Conservation (phyloP, 148 eudicot genomes). For the Camellia japonica region DNA sequence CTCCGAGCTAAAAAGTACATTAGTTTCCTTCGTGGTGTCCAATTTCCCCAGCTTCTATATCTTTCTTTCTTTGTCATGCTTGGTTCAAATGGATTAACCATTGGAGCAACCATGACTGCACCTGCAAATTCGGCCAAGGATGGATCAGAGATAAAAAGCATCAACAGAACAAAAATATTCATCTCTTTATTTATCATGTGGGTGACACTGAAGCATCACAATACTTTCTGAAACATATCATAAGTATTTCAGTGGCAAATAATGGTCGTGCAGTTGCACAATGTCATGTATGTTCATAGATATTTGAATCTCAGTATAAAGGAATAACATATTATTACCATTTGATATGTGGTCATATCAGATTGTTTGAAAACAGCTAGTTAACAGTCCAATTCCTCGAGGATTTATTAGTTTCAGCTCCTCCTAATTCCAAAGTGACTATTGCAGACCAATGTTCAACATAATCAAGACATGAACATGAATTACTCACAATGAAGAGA, state of each 20-base stretch:
- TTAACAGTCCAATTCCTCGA: not conserved
- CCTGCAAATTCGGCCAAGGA: conserved; percentile 36
- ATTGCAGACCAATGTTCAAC: not conserved
- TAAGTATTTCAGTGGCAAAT: too few relatives aligned
- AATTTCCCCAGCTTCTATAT: conserved; percentile 47
- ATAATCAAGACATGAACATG: not conserved
- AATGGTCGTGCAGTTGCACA: not conserved
- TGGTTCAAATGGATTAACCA: conserved; percentile 69
- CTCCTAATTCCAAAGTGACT: not conserved
- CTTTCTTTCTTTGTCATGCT: conserved; percentile 63
- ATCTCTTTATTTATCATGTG: not conserved
- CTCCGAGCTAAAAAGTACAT: conserved; percentile 56
- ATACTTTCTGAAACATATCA: too few relatives aligned
- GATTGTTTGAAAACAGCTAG: not conserved
- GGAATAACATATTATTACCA: not conserved
- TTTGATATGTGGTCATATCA: too few relatives aligned
- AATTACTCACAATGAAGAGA: not conserved
- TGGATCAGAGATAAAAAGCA: conserved; percentile 11
- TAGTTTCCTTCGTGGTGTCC: conserved; percentile 52
- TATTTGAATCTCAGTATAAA: not conserved
- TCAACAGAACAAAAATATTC: not conserved
- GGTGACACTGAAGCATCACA: not conserved
- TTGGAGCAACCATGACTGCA: conserved; percentile 63
- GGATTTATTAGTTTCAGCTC: not conserved
- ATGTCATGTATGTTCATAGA: not conserved